Evolutionary conservation across 768 basidiomycete genomes (phyloP), one percentile per base, ranked within the genome.

Genomic region (Macrocybe gigantea): DNA sequence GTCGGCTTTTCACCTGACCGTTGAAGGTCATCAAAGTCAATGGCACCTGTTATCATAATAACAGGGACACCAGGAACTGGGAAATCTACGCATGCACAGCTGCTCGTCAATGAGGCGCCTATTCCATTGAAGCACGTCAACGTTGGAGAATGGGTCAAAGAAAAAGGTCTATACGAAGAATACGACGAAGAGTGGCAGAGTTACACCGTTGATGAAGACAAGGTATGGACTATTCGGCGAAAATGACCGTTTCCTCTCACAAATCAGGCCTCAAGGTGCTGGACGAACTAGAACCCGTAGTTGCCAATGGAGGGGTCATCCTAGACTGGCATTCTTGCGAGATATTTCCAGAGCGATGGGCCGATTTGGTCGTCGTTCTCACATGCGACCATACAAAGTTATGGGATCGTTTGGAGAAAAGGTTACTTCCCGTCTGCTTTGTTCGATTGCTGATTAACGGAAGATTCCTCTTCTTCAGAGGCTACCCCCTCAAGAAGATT

Each of bases 241-340:
- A 12, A 13, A 12, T 33, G 31, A 36, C 37, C 31, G 37, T 11
- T 38, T 6, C 12, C 11, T 13, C 11, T 34, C 42, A 11, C n/a
- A n/a, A 41, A 43, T 39, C 55, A 45, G 36, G 14, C 9, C 35
- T 40, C 45, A 58, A 96, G 93, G 70, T 96, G 29, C 67, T 97
- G 14, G 93, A 97, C 60, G 87, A 92, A 62, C 73, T 97, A 22
- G 93, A 96, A 63, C 77, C 83, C 0, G 58, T 87, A 29, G 78
- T 77, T 0, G 66, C 75, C 0, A 69, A 67, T 38, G 93, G 92
- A 7, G 90, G 90, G 12, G 67, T 93, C 52, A 81, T 96, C 47
- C 82, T 96, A 30, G 93, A 96, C 65, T 95, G 93, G 91, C 93
- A 96, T 62, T 88, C 88, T 14, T 93, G 91, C 66, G 93, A 93